Evolutionary conservation across 129 eudicot genomes (phyloP).

Genomic region (Lactuca saligna): DNA sequence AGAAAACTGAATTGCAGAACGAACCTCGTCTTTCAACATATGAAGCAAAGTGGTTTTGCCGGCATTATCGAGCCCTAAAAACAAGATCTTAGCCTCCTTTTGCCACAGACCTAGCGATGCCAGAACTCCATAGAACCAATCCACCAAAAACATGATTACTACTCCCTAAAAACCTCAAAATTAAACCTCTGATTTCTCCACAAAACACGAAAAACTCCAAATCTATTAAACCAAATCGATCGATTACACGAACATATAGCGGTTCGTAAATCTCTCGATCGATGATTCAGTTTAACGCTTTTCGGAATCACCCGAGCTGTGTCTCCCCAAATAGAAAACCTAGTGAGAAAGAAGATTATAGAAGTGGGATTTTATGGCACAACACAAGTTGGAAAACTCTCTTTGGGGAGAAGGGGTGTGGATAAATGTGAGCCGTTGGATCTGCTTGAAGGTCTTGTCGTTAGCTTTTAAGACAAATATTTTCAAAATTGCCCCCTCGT

Average conservation of each 20-base stretch:
- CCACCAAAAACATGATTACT: conserved; percentile 68
- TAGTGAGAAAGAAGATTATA: conserved; percentile 11
- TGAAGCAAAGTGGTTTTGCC: conserved; percentile 93
- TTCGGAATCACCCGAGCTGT: conserved; percentile 2
- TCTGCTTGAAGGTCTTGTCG: background rate
- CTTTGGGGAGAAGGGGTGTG: background rate
- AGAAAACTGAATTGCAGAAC: background rate
- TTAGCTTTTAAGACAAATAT: background rate
- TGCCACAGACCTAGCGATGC: conserved; percentile 95
- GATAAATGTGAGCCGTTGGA: conserved; percentile 15
- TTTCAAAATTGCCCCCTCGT: background rate
- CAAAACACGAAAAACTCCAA: background rate
- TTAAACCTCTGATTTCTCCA: background rate
- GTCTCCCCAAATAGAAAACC: conserved; percentile 14
- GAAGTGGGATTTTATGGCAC: conserved; percentile 12
- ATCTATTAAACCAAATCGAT: conserved; percentile 15
- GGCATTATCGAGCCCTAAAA: conserved; percentile 90
- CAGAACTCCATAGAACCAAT: conserved; percentile 89
- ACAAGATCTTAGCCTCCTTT: conserved; percentile 88
- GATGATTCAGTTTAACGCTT: conserved; percentile 14
- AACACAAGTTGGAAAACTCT: conserved; percentile 20
- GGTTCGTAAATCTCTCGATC: conserved; percentile 24
- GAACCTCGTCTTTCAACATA: conserved; percentile 94
- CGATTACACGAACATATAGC: conserved; percentile 26
- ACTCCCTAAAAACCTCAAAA: background rate